Evolutionary conservation across 352 stramenopile genomes (phyloP), one percentile per base, ranked within the genome.

Genomic region (Pythium biforme): DNA sequence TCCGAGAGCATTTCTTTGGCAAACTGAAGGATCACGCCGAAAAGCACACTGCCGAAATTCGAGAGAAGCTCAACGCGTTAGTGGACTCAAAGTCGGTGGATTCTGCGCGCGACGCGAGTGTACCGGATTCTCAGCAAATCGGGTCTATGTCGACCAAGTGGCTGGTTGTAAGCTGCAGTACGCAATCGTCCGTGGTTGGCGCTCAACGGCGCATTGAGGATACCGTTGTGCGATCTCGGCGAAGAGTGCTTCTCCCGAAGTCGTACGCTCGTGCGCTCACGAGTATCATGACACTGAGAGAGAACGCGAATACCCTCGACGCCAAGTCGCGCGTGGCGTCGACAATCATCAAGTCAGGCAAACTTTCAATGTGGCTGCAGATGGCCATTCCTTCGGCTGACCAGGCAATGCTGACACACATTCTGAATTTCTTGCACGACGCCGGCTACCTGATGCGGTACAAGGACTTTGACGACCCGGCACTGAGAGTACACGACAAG

Each of bases 181-280:
- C 48, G 27, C 3, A 14, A 3, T 15, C 15, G 8, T 6, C 1
- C 26, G 48, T 54, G 1, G 26, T 25, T 25, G 11, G 2, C 5
- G 25, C 48, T 4, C 48, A 54, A 27, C 25, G n/a, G 9, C 3
- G 26, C 11, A 3, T 59, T 1, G 25, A 59, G 19, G 17, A 34
- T 1, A 22, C 10, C 20, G 37, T 59, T 23, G 5, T 48, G 1
- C 20, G 5, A 23, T 46, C n/a, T 8, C 1, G 11, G 14, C 6
- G 22, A 37, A 37, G 34, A 25, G n/a, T 25, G 23, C 25, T 25
- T 23, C 52, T 59, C 5, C 34, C 33, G 2, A 48, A 34, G 34
- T 33, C 52, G 34, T 48, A 59, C 27, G 52, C 52, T 22, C 52
- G 37, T 33, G 52, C 48, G 9, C 26, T 54, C 26, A 40, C 26